These are phyloP conservation scores for Hypoxylon trugodes DNA, from an alignment of 495 filamentous ascomycete genomes.

Conservation along the genomic window DNA sequence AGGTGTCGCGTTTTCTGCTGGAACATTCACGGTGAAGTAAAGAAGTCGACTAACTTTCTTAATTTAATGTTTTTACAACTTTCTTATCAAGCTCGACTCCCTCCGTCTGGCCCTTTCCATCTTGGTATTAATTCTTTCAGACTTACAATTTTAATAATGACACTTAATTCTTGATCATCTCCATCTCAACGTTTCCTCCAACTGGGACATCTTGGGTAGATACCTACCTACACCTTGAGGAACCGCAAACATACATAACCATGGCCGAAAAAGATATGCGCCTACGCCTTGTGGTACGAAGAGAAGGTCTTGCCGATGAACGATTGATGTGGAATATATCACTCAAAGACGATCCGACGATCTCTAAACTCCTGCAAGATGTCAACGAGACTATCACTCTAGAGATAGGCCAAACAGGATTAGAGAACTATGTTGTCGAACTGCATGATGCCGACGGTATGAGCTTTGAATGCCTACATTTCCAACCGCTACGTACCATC, in stretches of 20 bases:
- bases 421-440: slow-evolving; percentile 94
- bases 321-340: slow-evolving; percentile 76
- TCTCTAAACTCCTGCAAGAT: slow-evolving; percentile 83
- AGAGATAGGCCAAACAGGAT: slow-evolving; percentile 82
- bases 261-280: slow-evolving; percentile 66
- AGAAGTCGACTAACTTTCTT: no score
- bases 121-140: no score
- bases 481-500: slow-evolving; percentile 71
- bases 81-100: not conserved
- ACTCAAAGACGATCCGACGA: slow-evolving; percentile 66
- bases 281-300: slow-evolving; percentile 81
- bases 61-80: no score
- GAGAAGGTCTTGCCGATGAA: slow-evolving; percentile 79
- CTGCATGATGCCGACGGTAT: slow-evolving; percentile 61
- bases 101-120: no score
- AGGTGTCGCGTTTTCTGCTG: no score
- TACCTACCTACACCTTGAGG: not conserved
- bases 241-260: not conserved
- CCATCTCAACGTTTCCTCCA: not conserved
- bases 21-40: no score
- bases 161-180: not conserved
- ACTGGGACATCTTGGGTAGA: not conserved
- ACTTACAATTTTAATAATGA: not conserved
- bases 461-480: slow-evolving; percentile 92
- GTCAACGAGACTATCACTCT: slow-evolving; percentile 86